Conservation (phyloP, 164 flowering plant species). For the Chloranthus sessilifolius region DNA sequence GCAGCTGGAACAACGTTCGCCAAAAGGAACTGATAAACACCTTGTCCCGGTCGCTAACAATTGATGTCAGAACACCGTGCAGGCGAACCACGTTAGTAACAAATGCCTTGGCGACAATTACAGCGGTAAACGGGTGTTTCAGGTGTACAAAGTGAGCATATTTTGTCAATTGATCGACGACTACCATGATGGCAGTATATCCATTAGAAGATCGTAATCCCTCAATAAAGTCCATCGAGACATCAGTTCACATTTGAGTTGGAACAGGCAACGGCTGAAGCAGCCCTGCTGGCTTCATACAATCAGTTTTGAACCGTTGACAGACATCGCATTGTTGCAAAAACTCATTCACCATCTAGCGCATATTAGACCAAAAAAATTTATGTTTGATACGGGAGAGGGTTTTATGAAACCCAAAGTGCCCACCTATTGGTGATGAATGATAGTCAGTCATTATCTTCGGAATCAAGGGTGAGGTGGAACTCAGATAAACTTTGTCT, state of each 20-base stretch:
- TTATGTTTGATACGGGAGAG: not conserved
- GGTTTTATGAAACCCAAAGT: not conserved
- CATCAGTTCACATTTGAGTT: not conserved
- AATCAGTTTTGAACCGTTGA: too few relatives aligned
- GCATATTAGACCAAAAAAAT: not conserved
- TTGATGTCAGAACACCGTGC: slow-evolving; percentile 6
- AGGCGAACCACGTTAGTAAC: not conserved
- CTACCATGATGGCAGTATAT: not conserved
- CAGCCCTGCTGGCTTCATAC: not conserved
- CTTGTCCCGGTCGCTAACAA: slow-evolving; percentile 4
- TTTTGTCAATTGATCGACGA: too few relatives aligned
- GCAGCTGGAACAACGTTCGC: not conserved
- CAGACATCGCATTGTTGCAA: not conserved
- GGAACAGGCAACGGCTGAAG: not conserved
- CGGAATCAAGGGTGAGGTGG: not conserved
- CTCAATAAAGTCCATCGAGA: not conserved
- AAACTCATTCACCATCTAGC: not conserved
- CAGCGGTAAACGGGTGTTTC: not conserved
- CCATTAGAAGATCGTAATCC: not conserved
- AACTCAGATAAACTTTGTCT: not conserved
- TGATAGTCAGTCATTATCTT: too few relatives aligned
- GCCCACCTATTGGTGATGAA: not conserved
- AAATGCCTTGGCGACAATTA: not conserved
- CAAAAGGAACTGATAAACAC: not conserved
- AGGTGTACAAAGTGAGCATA: too few relatives aligned